Evolutionary conservation across 75 land plant species (phyloP).

Genomic region (Ceratopteris richardii): DNA sequence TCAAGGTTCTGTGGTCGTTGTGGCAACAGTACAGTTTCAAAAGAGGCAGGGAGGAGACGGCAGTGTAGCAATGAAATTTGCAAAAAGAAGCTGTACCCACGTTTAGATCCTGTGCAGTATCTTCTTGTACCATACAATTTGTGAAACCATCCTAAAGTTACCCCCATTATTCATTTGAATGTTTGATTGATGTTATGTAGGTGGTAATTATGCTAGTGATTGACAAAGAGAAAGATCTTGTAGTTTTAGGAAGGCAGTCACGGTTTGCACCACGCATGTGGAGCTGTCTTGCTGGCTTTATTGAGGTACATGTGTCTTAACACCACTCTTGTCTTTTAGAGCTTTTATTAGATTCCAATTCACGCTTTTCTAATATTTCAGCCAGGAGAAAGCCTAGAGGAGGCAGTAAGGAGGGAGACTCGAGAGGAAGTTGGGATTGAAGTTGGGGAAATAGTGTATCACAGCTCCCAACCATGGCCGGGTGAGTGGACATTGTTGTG

Average conservation of each 20-base stretch:
- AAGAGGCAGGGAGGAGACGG: constrained; percentile 51
- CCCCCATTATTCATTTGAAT: too few species aligned
- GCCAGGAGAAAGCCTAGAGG: constrained; percentile 97
- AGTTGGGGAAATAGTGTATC: constrained; percentile 82
- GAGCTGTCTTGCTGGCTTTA: constrained; percentile 96
- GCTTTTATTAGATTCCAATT: too few species aligned
- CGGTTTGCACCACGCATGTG: constrained; percentile 93
- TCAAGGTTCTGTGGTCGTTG: constrained; percentile 76
- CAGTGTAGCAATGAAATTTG: constrained; percentile 52
- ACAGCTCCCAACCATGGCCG: constrained; percentile 99
- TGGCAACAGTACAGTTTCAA: constrained; percentile 44
- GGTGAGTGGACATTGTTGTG: too few species aligned
- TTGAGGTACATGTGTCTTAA: too few species aligned
- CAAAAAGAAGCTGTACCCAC: constrained; percentile 73
- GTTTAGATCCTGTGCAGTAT: constrained; percentile 70
- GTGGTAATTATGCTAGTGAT: constrained; percentile 96
- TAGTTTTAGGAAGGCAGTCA: constrained; percentile 65
- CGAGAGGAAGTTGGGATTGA: constrained; percentile 90
- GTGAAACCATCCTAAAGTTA: too few species aligned
- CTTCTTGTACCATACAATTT: background rate
- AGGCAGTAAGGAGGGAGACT: constrained; percentile 94
- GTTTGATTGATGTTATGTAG: too few species aligned
- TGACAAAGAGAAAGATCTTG: constrained; percentile 85
- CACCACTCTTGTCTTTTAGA: too few species aligned
- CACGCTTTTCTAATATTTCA: too few species aligned